Conservation (phyloP, 805 yeast species). For the Pichia phayaonensis region DNA sequence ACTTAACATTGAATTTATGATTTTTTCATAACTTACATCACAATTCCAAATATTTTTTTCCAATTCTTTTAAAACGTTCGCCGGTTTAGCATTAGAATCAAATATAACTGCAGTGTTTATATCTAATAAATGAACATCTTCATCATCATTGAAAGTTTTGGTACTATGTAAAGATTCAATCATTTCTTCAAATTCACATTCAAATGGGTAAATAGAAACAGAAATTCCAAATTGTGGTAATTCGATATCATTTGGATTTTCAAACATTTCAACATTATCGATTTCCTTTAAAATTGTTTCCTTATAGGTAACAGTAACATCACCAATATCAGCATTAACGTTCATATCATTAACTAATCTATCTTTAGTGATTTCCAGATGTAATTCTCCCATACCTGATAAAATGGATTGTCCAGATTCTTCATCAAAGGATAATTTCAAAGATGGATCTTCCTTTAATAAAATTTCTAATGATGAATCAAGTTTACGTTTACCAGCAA, state of each 20-base stretch:
- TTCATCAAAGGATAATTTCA: constrained; percentile 63
- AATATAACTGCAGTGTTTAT: constrained; percentile 43
- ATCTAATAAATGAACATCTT: constrained; percentile 33
- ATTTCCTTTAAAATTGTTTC: constrained; percentile 43
- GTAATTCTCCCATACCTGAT: constrained; percentile 97
- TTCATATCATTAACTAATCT: constrained; percentile 73
- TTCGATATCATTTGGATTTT: constrained; percentile 18
- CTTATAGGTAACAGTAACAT: constrained; percentile 83
- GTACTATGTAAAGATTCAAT: constrained; percentile 25
- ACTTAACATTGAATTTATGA: constrained; percentile 47
- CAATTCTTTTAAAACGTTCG: constrained; percentile 16
- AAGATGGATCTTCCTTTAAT: constrained; percentile 86
- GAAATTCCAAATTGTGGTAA: constrained; percentile 15
- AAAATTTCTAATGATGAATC: constrained; percentile 59
- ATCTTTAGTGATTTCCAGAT: constrained; percentile 79
- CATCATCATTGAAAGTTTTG: constrained; percentile 28
- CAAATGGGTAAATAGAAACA: constrained; percentile 27
- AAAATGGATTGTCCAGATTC: constrained; percentile 84
- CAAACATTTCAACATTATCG: constrained; percentile 13
- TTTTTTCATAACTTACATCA: constrained; percentile 36
- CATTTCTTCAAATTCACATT: constrained; percentile 26
- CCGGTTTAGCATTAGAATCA: constrained; percentile 24
- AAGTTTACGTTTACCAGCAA: constrained; percentile 72
- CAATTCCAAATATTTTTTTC: constrained; percentile 38
- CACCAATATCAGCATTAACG: constrained; percentile 74